Conservation (phyloP, 2,329 filamentous ascomycete species). For the Neocucurbitaria cava region DNA sequence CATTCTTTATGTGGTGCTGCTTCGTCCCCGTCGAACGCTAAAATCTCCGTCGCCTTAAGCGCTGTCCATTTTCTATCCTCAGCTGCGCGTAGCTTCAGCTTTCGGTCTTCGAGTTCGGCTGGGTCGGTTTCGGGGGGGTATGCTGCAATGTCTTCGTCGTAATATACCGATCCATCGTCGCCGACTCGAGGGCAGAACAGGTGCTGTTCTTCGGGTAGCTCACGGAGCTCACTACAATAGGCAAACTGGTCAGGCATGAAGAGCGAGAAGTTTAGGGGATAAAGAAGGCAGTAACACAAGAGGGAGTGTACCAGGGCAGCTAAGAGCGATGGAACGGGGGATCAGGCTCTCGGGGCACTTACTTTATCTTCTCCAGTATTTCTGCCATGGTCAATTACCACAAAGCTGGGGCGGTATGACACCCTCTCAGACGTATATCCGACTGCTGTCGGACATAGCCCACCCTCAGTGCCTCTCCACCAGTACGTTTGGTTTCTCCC, state of each 20-base stretch:
- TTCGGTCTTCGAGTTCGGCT: constrained; percentile 34
- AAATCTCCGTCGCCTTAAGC: constrained; percentile 53
- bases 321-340: not conserved
- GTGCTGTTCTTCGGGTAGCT: constrained; percentile 50
- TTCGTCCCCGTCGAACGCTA: constrained; percentile 57
- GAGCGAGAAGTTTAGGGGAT: not conserved
- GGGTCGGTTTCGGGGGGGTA: constrained; percentile 37
- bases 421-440: constrained; percentile 8
- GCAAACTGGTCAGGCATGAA: constrained; percentile 31
- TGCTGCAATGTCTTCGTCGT: constrained; percentile 53
- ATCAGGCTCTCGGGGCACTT: constrained; percentile 16
- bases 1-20: constrained; percentile 52
- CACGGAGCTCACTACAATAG: constrained; percentile 44
- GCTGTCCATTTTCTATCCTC: constrained; percentile 50
- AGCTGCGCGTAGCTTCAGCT: constrained; percentile 46
- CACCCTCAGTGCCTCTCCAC: constrained; percentile 4
- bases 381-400: constrained; percentile 38
- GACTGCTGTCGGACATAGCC: constrained; percentile 19
- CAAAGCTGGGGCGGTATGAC: constrained; percentile 2
- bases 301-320: not conserved
- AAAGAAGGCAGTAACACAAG: not conserved
- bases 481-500: constrained; percentile 1
- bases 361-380: constrained; percentile 45
- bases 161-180: constrained; percentile 48
- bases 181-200: constrained; percentile 57